Evolutionary conservation across 768 basidiomycete genomes (phyloP).

Genomic region (Trametes gibbosa): DNA sequence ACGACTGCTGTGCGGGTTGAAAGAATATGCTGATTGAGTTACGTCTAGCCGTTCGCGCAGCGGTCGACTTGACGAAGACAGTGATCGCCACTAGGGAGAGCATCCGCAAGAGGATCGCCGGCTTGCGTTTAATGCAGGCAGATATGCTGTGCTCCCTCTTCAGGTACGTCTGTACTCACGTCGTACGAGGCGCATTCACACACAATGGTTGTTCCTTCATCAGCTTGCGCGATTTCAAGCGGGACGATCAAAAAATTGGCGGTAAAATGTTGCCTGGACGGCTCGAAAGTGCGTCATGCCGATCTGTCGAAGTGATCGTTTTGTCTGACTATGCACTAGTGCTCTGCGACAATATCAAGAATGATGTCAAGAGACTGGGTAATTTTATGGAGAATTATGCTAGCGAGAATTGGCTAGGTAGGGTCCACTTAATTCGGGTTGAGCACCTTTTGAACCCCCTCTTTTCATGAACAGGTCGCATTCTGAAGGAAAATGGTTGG

Average conservation of each 20-base stretch:
- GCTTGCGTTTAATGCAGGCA: not conserved
- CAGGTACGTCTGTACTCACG: not conserved
- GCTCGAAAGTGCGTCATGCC: not conserved
- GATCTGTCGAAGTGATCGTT: too few relatives aligned
- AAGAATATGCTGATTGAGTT: not conserved
- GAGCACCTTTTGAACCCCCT: not conserved
- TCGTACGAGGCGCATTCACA: too few relatives aligned
- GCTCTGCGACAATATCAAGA: not conserved
- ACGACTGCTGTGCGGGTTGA: too few relatives aligned
- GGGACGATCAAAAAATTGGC: not conserved
- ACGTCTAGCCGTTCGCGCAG: not conserved
- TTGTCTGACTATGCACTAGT: too few relatives aligned
- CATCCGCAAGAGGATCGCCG: slow-evolving; percentile 1
- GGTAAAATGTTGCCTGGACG: not conserved
- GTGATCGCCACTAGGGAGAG: not conserved
- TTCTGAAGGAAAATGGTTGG: not conserved
- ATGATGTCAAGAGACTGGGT: not conserved
- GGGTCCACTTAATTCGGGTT: not conserved
- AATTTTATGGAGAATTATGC: not conserved
- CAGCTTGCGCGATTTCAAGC: not conserved
- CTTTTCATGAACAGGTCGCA: not conserved
- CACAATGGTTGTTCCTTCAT: too few relatives aligned
- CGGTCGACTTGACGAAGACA: not conserved
- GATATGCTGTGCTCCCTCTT: not conserved
- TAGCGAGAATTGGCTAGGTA: not conserved